These are phyloP conservation scores for Ceratocystis diversiconidia DNA, from an alignment of 2,329 filamentous ascomycete genomes.

Conservation along the genomic window DNA sequence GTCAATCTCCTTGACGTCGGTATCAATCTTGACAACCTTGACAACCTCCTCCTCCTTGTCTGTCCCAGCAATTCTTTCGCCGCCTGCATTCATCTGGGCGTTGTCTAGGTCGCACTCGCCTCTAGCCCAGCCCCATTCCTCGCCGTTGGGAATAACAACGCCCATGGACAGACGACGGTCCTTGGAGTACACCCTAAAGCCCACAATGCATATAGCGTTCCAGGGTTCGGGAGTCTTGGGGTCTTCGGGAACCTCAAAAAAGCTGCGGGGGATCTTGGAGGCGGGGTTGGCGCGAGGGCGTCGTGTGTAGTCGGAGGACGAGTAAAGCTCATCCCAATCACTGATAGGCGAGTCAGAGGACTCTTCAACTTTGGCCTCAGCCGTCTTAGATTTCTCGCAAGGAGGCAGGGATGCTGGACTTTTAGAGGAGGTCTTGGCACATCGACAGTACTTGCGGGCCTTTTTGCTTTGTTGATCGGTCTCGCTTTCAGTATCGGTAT, in stretches of 20 bases:
- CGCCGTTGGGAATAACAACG: slow-evolving; percentile 42
- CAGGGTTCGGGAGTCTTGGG: slow-evolving; percentile 43
- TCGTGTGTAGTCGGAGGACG: slow-evolving; percentile 41
- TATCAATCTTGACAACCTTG: slow-evolving; percentile 5
- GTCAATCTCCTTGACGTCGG: slow-evolving; percentile 7
- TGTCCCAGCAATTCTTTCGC: slow-evolving; percentile 20
- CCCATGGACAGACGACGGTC: slow-evolving; percentile 40
- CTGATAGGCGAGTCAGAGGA: slow-evolving; percentile 46
- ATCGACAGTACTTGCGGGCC: background rate
- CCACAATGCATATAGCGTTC: slow-evolving; percentile 49
- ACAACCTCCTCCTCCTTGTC: slow-evolving; percentile 13
- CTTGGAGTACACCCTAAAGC: slow-evolving; percentile 47
- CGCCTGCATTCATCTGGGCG: slow-evolving; percentile 41
- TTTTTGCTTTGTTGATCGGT: background rate
- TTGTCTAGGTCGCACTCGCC: slow-evolving; percentile 42
- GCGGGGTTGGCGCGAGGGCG: slow-evolving; percentile 32
- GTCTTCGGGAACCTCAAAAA: slow-evolving; percentile 40
- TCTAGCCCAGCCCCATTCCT: slow-evolving; percentile 44
- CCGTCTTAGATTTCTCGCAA: too few species aligned
- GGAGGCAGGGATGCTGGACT: background rate
- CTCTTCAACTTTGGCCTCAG: slow-evolving; percentile 26
- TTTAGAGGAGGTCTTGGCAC: background rate
- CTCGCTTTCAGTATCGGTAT: slow-evolving; percentile 5
- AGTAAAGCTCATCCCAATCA: slow-evolving; percentile 46
- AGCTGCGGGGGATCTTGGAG: slow-evolving; percentile 24